These are phyloP conservation scores for Thuja plicata DNA, from an alignment of 83 land plant genomes.

Conservation along the genomic window DNA sequence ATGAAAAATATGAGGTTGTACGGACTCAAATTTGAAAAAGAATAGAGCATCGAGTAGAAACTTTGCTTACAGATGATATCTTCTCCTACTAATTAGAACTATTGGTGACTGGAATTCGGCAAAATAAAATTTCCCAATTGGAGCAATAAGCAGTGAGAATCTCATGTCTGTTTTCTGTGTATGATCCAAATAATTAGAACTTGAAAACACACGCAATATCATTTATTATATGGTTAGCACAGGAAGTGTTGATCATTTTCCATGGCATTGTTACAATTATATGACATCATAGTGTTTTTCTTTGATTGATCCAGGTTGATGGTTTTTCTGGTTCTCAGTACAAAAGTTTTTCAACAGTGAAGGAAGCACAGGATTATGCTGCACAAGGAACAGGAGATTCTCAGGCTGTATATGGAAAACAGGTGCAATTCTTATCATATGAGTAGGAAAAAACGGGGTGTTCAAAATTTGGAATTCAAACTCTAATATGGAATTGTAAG, in stretches of 20 bases:
- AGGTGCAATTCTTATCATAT: neutral
- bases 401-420: neutral
- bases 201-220: neutral
- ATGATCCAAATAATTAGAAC: neutral
- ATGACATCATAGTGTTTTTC: neutral
- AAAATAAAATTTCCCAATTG: too few species aligned
- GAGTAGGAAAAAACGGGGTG: neutral
- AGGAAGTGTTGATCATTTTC: neutral
- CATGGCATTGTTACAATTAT: neutral
- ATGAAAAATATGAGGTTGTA: neutral
- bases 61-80: neutral
- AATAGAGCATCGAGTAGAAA: neutral
- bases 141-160: neutral
- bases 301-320: slow-evolving; percentile 10
- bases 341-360: neutral
- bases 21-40: neutral
- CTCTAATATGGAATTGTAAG: too few species aligned
- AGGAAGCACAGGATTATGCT: neutral
- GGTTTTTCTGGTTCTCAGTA: neutral
- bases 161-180: neutral
- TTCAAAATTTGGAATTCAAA: neutral
- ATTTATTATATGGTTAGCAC: neutral
- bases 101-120: too few species aligned
- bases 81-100: too few species aligned
- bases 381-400: neutral